Percentiles rank a stretch among this genome's conserved stretches.
phyloP scores from a whole-genome alignment of 257 asterid genomes.

The Capsicum chinense region DNA sequence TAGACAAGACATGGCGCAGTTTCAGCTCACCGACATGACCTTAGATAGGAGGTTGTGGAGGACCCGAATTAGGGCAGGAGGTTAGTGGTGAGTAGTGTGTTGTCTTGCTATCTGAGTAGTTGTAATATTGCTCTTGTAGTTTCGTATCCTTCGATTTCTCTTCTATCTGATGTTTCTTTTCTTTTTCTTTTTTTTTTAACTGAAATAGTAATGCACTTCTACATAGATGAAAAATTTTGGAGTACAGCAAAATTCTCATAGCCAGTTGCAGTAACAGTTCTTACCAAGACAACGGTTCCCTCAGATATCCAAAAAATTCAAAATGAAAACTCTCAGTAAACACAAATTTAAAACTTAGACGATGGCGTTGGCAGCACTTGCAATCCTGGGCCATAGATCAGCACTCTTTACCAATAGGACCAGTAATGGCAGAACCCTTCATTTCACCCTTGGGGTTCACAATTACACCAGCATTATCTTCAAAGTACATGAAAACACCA shows the following conservation, averaged over 20 bases:
- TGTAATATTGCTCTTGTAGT: no score
- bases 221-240: not conserved
- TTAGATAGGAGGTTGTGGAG: no score
- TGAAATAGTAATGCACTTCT: not conserved
- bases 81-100: no score
- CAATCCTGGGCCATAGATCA: slow-evolving; percentile 76
- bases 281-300: not conserved
- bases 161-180: no score
- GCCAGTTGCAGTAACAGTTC: not conserved
- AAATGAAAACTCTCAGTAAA: not conserved
- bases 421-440: slow-evolving; percentile 79
- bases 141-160: no score
- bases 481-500: slow-evolving; percentile 75
- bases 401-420: slow-evolving; percentile 77
- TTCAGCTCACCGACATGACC: no score
- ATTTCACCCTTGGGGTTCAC: slow-evolving; percentile 76
- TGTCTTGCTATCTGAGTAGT: no score
- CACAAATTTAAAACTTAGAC: slow-evolving; percentile 41
- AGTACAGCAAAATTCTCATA: slow-evolving; percentile 4
- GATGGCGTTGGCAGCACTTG: slow-evolving; percentile 71
- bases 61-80: no score
- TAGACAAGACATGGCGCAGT: no score
- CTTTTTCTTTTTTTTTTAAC: not conserved
- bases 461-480: slow-evolving; percentile 76
- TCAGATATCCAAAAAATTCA: not conserved